Base-by-base conservation (phyloP, 345 rosid genomes). In the Gossypium bickii region DNA sequence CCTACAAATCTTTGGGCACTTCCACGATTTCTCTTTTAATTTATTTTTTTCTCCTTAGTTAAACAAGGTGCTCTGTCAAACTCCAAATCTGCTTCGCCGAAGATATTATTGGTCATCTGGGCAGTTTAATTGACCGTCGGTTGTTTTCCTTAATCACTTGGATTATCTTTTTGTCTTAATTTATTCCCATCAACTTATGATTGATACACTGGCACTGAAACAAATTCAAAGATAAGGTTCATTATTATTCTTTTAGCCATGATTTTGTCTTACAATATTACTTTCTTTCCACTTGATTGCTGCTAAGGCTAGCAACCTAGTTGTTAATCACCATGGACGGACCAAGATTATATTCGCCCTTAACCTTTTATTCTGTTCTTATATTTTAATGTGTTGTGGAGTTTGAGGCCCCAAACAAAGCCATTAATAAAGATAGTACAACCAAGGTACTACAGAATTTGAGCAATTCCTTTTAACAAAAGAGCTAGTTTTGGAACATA, bases 251-350 rank as follows among this genome's bases (percentile, higher is more conserved):
- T 59, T 58, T 8, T 58, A 24, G 41, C 9, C 62, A 44, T 57
- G 38, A 20, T 58, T 58, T 72, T 43, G 20, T 44, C 45, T 58
- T 58, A 12, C 12, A 20, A 34, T 20, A 56, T 16, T 56, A 38
- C 51, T 71, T 59, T 58, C 22, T 58, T 72, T 24, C 75, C 75
- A 58, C 56, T 44, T 44, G 45, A 44, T 59, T 15, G 56, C 2
- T 58, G 43, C 12, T 71, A 71, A 56, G 65, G 12, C 52, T 34
- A 57, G 62, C 34, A 20, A 9, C 59, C 59, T 55, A 55, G n/a
- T 55, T 34, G 52, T 20, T 72, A 38, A 41, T 72, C 75, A 72
- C 66, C 56, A 72, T 71, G 63, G 73, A 58, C 55, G 44, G 75
- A 72, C 75, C 67, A 43, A 22, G 67, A 44, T 29, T 27, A 27